Conservation (phyloP, 2,329 filamentous ascomycete species). For the Calycina herbarum region DNA sequence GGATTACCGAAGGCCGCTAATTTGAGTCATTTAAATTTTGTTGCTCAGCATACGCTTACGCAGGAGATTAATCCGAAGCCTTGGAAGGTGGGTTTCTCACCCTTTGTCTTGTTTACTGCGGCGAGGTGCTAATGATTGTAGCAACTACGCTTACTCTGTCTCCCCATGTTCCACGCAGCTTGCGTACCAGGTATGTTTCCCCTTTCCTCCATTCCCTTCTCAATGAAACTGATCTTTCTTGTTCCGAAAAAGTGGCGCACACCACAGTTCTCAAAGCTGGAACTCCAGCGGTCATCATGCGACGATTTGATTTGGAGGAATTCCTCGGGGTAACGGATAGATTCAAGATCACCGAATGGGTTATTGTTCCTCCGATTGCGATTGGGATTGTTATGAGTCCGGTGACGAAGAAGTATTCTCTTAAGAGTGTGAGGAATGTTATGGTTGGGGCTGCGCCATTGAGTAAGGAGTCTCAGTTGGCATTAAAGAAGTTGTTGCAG, state of each 20-base stretch:
- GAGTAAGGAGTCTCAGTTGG: constrained; percentile 42
- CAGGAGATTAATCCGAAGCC: constrained; percentile 54
- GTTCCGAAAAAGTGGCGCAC: constrained; percentile 61
- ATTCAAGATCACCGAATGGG: constrained; percentile 66
- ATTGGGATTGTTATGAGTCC: constrained; percentile 53
- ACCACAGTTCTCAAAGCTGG: constrained; percentile 48
- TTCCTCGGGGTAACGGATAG: constrained; percentile 68
- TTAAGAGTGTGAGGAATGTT: constrained; percentile 56
- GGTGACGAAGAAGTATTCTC: constrained; percentile 35
- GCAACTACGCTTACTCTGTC: constrained; percentile 50
- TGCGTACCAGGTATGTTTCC: constrained; percentile 60
- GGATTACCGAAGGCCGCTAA: constrained; percentile 50
- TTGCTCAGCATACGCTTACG: constrained; percentile 42
- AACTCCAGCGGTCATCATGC: constrained; percentile 56
- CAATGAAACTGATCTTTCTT: not conserved
- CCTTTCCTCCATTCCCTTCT: not conserved
- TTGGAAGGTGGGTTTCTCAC: constrained; percentile 48
- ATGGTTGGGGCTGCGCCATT: constrained; percentile 52
- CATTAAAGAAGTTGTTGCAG: constrained; percentile 44
- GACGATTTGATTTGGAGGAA: constrained; percentile 70
- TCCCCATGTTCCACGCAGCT: constrained; percentile 61
- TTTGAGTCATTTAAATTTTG: constrained; percentile 40
- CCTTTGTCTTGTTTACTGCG: constrained; percentile 48
- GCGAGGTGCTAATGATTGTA: constrained; percentile 24
- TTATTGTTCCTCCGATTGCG: constrained; percentile 73